Evolutionary conservation across 768 basidiomycete genomes (phyloP).

Genomic region (Calocybe gangraenosa): DNA sequence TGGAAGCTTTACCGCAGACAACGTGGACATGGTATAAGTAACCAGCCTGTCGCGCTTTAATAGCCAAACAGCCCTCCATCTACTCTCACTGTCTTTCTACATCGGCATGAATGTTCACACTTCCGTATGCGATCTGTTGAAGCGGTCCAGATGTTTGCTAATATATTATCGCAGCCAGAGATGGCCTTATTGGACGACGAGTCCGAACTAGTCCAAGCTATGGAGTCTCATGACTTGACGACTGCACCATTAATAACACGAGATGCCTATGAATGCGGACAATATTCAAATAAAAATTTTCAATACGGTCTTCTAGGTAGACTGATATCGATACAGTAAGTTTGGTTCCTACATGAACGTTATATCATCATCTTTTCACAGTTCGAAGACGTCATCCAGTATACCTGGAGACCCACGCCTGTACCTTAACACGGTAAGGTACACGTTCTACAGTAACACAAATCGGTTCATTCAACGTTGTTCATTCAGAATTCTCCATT

Average conservation of each 20-base stretch:
- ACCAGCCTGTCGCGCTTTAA: too few relatives aligned
- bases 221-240: slow-evolving; percentile 28
- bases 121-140: not conserved
- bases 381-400: slow-evolving; percentile 25
- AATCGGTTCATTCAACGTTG: not conserved
- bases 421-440: slow-evolving; percentile 63
- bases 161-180: slow-evolving; percentile 8
- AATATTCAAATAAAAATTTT: slow-evolving; percentile 25
- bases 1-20: too few relatives aligned
- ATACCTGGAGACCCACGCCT: slow-evolving; percentile 42
- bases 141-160: not conserved
- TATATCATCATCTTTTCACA: slow-evolving; percentile 12
- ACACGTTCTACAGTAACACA: not conserved
- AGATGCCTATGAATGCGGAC: slow-evolving; percentile 38
- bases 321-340: slow-evolving; percentile 41
- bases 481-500: slow-evolving; percentile 62
- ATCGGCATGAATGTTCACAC: not conserved
- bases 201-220: not conserved
- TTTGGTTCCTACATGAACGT: not conserved
- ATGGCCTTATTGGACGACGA: slow-evolving; percentile 12
- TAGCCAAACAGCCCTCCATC: too few relatives aligned
- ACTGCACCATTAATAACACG: slow-evolving; percentile 53
- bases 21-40: too few relatives aligned
- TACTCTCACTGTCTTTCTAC: not conserved
- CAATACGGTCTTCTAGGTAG: slow-evolving; percentile 67